Conservation (phyloP, 352 stramenopile species). For the Phytophthora vignae region DNA sequence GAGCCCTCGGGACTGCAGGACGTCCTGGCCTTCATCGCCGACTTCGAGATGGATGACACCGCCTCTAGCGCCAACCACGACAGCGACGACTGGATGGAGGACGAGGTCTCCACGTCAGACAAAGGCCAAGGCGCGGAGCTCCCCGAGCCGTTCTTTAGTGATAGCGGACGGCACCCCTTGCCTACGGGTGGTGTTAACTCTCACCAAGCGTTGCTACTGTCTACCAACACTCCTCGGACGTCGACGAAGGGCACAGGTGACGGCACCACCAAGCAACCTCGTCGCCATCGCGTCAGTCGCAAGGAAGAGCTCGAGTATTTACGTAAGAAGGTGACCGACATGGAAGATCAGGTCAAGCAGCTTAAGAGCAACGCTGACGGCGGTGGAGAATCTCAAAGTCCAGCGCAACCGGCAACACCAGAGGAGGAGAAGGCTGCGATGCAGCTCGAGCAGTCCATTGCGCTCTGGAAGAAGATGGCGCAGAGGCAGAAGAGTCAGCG, state of each 20-base stretch:
- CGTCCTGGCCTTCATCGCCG: slow-evolving; percentile 38
- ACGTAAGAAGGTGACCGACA: slow-evolving; percentile 40
- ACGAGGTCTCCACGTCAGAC: not conserved
- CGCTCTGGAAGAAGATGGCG: slow-evolving; percentile 57
- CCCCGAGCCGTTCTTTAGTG: slow-evolving; percentile 11
- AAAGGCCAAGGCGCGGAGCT: slow-evolving; percentile 3
- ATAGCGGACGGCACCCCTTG: slow-evolving; percentile 8
- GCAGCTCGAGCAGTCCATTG: slow-evolving; percentile 31
- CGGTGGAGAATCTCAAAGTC: not conserved
- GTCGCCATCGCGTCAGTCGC: slow-evolving; percentile 33
- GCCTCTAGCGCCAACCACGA: slow-evolving; percentile 7
- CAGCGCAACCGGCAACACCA: not conserved
- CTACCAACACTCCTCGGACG: not conserved
- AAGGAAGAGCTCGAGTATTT: slow-evolving; percentile 50
- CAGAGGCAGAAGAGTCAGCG: slow-evolving; percentile 44
- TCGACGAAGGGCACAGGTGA: not conserved
- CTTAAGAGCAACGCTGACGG: slow-evolving; percentile 27
- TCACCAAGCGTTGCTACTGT: not conserved
- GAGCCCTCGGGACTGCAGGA: slow-evolving; percentile 33
- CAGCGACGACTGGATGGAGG: slow-evolving; percentile 15
- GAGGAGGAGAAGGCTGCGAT: slow-evolving; percentile 14
- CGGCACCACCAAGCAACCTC: not conserved
- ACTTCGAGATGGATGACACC: slow-evolving; percentile 40
- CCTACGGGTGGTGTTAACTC: not conserved
- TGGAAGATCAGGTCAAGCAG: slow-evolving; percentile 37